Evolutionary conservation across 2,329 filamentous ascomycete genomes (phyloP).

Genomic region (Colletotrichum sp.): DNA sequence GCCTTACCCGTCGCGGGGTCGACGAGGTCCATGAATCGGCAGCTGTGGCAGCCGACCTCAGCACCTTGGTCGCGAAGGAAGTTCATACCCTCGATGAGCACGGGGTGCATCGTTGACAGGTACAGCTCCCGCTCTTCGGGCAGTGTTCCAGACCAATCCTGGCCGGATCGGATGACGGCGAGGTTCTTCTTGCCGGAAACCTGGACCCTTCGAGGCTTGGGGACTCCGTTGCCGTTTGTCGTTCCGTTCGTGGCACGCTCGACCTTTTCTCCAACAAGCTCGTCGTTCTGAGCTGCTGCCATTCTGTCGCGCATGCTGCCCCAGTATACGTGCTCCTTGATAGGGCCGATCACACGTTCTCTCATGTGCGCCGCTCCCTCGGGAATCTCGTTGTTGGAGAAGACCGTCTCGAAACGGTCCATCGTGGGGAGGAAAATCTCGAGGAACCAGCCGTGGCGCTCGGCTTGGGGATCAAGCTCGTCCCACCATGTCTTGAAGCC

Average conservation of each 20-base stretch:
- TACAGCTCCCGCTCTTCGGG: constrained; percentile 47
- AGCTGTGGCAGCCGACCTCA: constrained; percentile 47
- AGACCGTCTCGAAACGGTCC: constrained; percentile 49
- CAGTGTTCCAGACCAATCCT: constrained; percentile 46
- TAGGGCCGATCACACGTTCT: constrained; percentile 36
- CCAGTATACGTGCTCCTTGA: constrained; percentile 51
- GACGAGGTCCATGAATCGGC: constrained; percentile 47
- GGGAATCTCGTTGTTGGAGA: constrained; percentile 36
- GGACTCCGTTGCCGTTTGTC: not conserved
- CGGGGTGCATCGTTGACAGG: constrained; percentile 48
- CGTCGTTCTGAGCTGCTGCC: constrained; percentile 40
- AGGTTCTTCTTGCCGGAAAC: constrained; percentile 44
- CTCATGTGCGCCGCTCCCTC: constrained; percentile 48
- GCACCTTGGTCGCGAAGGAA: constrained; percentile 46
- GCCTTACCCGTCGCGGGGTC: constrained; percentile 25
- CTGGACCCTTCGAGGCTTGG: not conserved
- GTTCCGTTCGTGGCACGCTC: not conserved
- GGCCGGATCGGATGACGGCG: constrained; percentile 47
- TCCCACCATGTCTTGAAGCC: constrained; percentile 45
- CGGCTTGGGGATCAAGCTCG: constrained; percentile 25
- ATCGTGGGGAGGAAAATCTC: constrained; percentile 45
- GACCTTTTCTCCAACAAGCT: constrained; percentile 30
- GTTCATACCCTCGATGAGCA: constrained; percentile 46
- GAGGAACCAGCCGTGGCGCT: constrained; percentile 43
- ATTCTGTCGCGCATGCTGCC: constrained; percentile 51